These are phyloP conservation scores for Aspergillus ostianus DNA, from an alignment of 495 filamentous ascomycete genomes.

Conservation along the genomic window DNA sequence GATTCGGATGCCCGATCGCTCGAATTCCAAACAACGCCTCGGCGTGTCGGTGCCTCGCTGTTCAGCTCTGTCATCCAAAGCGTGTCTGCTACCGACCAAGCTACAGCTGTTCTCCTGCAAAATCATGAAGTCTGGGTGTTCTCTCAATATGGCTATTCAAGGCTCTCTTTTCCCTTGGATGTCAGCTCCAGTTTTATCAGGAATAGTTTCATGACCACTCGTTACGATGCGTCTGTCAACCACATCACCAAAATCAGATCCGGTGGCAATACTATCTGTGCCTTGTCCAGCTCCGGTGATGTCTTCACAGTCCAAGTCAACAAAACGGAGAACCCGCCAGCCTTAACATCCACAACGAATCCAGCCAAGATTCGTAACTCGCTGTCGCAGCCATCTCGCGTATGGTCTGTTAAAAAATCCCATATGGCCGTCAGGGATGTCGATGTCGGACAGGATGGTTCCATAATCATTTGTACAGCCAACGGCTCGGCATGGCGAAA, in stretches of 20 bases:
- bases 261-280: constrained; percentile 87
- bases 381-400: constrained; percentile 67
- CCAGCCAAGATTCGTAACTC: constrained; percentile 80
- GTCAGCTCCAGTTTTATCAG: constrained; percentile 67
- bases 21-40: constrained; percentile 73
- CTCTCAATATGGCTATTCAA: constrained; percentile 88
- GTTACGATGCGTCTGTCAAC: constrained; percentile 63
- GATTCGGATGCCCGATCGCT: constrained; percentile 92
- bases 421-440: constrained; percentile 86
- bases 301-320: constrained; percentile 78
- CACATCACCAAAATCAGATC: constrained; percentile 72
- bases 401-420: constrained; percentile 78
- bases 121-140: constrained; percentile 91
- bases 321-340: constrained; percentile 57
- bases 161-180: constrained; percentile 75
- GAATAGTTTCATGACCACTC: constrained; percentile 62
- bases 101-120: constrained; percentile 80
- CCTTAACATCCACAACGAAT: constrained; percentile 77
- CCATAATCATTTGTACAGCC: constrained; percentile 88
- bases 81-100: constrained; percentile 86
- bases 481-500: constrained; percentile 91
- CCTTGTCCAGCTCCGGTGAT: constrained; percentile 77
- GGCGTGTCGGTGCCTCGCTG: constrained; percentile 83
- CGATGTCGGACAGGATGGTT: constrained; percentile 87
- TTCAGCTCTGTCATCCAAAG: constrained; percentile 74